A percentile compares a stretch with the other conserved stretches of the same genome.
phyloP scores from a whole-genome alignment of 495 filamentous ascomycete genomes.

The Halenospora varia region DNA sequence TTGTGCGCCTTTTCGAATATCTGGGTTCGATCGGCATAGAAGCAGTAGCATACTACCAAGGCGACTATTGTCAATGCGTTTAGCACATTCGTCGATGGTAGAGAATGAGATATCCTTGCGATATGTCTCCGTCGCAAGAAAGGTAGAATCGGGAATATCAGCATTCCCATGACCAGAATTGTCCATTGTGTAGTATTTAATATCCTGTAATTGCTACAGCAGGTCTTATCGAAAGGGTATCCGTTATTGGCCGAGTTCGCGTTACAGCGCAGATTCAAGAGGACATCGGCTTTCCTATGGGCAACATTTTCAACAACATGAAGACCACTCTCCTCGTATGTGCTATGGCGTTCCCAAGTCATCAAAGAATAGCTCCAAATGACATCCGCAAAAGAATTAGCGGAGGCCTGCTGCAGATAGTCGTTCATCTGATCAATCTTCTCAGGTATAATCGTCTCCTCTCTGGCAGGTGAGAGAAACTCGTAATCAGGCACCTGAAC shows the following conservation, averaged over 20 bases:
- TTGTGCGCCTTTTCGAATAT: conserved; percentile 54
- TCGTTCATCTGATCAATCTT: conserved; percentile 52
- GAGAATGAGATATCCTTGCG: neutral
- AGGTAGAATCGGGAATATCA: conserved; percentile 24
- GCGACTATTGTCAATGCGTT: conserved; percentile 26
- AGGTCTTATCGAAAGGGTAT: conserved; percentile 52
- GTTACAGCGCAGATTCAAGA: conserved; percentile 58
- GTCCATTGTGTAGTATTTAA: conserved; percentile 32
- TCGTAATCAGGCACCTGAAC: conserved; percentile 51
- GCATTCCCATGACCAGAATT: conserved; percentile 26
- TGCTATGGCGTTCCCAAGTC: conserved; percentile 27
- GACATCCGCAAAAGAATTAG: conserved; percentile 39
- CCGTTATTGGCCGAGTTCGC: conserved; percentile 30
- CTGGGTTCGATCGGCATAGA: conserved; percentile 51
- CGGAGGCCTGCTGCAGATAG: conserved; percentile 43
- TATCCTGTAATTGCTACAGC: conserved; percentile 45
- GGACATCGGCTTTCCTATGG: conserved; percentile 44
- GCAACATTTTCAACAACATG: conserved; percentile 48
- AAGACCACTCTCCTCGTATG: conserved; percentile 46
- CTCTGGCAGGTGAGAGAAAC: conserved; percentile 40
- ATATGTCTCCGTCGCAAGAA: conserved; percentile 20
- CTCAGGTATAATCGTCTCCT: conserved; percentile 43
- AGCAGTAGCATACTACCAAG: conserved; percentile 45
- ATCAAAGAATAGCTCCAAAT: conserved; percentile 49
- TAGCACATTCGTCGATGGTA: conserved; percentile 3